Percentiles rank a stretch among this genome's conserved stretches.
phyloP scores from a whole-genome alignment of 73 alveolate species.

The Symbiodinium natans region DNA sequence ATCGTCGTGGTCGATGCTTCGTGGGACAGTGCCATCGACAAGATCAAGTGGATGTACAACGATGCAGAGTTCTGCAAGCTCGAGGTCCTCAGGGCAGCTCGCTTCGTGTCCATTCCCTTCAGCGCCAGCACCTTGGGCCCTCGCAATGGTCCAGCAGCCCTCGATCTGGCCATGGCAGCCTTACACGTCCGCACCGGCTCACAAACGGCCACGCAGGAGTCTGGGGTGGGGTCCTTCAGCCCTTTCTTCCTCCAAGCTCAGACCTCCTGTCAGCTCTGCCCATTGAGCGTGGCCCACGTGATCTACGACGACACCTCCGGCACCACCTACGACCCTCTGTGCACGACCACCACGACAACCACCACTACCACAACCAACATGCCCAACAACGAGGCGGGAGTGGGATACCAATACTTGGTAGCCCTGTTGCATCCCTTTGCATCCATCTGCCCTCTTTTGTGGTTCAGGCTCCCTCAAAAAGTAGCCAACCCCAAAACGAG shows the following conservation, averaged over 20 bases:
- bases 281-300: background rate
- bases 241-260: slow-evolving; percentile 20
- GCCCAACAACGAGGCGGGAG: background rate
- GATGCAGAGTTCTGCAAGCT: background rate
- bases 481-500: too few species aligned
- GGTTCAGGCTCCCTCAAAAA: too few species aligned
- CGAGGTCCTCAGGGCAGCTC: background rate
- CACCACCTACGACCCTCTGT: background rate
- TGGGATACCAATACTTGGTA: too few species aligned
- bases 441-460: too few species aligned
- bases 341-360: background rate
- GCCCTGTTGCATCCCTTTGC: too few species aligned
- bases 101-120: slow-evolving; percentile 32
- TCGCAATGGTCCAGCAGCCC: slow-evolving; percentile 31
- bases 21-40: background rate
- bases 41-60: slow-evolving; percentile 12
- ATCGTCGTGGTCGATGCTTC: slow-evolving; percentile 1
- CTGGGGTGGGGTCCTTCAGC: slow-evolving; percentile 38
- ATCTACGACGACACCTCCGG: background rate
- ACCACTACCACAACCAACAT: background rate
- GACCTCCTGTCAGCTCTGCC: background rate
- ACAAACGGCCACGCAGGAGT: background rate
- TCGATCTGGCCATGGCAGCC: slow-evolving; percentile 47
- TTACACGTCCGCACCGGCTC: slow-evolving; percentile 22
- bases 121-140: slow-evolving; percentile 37